These are phyloP conservation scores for Cercospora janseana DNA, from an alignment of 2,329 filamentous ascomycete species.

Conservation along the genomic window DNA sequence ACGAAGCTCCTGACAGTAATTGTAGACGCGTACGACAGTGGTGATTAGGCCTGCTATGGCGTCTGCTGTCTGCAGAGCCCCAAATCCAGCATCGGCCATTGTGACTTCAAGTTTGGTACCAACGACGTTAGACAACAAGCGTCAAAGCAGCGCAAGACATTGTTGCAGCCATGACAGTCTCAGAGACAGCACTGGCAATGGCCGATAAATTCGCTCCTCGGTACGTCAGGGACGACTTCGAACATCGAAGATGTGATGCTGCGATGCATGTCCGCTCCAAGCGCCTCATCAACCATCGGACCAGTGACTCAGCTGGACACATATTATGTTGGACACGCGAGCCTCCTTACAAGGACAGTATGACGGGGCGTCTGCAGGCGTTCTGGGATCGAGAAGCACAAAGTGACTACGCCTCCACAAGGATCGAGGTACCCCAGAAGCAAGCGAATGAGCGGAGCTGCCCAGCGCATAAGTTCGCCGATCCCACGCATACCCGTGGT, in stretches of 20 bases:
- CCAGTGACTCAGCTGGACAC: not conserved
- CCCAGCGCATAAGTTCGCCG: no score
- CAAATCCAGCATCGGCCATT: not conserved
- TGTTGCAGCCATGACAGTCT: no score
- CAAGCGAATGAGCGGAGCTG: no score
- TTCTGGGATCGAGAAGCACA: not conserved
- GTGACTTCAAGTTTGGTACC: not conserved
- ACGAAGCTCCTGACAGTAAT: conserved; percentile 5
- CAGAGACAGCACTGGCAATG: no score
- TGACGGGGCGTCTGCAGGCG: not conserved
- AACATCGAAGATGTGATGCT: no score
- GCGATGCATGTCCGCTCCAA: not conserved
- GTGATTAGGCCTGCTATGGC: conserved; percentile 4
- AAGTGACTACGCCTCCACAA: conserved; percentile 5
- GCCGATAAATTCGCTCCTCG: no score
- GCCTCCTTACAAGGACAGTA: no score
- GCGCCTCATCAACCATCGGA: not conserved
- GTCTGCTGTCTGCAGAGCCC: conserved; percentile 5
- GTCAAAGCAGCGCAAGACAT: not conserved
- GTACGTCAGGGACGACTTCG: no score
- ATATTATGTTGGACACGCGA: not conserved
- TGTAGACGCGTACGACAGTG: not conserved
- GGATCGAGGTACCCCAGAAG: no score
- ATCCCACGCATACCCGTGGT: no score
- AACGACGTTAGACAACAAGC: not conserved